These are phyloP conservation scores for Plasmodium sp. DNA, from an alignment of 169 alveolate species.

Conservation along the genomic window DNA sequence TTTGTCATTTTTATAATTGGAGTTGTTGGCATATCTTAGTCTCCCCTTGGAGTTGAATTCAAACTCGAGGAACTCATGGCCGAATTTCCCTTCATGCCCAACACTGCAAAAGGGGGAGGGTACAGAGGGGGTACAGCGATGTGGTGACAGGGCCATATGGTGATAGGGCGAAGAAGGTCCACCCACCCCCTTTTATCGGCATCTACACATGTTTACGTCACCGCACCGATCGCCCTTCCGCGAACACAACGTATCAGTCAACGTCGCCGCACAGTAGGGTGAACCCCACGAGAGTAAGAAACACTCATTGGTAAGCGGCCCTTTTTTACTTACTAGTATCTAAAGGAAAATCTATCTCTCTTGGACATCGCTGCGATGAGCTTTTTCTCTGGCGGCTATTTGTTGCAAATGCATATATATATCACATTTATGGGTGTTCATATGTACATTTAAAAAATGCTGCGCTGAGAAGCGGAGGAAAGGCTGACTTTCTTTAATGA, in stretches of 20 bases:
- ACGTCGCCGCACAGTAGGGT: background rate
- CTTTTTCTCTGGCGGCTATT: background rate
- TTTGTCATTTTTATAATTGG: conserved; percentile 94
- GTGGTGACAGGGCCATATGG: conserved; percentile 56
- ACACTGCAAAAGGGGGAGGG: conserved; percentile 72
- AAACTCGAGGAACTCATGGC: conserved; percentile 98
- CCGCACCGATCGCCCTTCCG: background rate
- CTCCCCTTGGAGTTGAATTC: conserved; percentile 96
- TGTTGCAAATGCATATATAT: background rate
- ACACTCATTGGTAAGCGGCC: background rate
- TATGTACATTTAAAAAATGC: background rate
- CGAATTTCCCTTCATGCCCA: conserved; percentile 91
- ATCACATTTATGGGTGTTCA: background rate
- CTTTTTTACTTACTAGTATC: conserved; percentile 58
- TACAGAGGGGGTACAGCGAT: background rate
- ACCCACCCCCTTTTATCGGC: background rate
- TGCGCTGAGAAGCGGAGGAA: background rate
- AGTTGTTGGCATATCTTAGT: conserved; percentile 96
- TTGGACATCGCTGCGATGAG: conserved; percentile 31
- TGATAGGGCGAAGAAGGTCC: background rate
- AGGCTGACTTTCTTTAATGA: background rate
- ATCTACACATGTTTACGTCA: background rate
- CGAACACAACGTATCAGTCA: background rate
- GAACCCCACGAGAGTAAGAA: background rate
- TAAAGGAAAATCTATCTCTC: conserved; percentile 62